Evolutionary conservation across 192 early-diverging fungal species (phyloP).

Genomic region (Coemansia asiatica): DNA sequence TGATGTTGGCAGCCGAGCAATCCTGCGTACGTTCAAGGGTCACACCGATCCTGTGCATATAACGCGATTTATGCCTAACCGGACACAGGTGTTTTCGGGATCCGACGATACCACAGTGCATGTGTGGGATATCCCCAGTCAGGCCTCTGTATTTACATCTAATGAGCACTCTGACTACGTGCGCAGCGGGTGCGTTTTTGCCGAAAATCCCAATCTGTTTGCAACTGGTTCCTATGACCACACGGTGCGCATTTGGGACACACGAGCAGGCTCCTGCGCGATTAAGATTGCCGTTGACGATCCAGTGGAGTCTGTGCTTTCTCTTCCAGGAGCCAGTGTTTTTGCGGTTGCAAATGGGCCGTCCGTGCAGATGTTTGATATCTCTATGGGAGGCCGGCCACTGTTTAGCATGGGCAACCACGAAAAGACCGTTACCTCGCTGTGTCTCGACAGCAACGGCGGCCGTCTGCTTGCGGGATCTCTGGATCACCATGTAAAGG

Average conservation of each 20-base stretch:
- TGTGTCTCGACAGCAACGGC: slow-evolving; percentile 78
- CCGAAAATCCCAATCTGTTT: slow-evolving; percentile 78
- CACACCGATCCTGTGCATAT: slow-evolving; percentile 76
- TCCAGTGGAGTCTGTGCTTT: slow-evolving; percentile 86
- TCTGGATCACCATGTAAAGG: slow-evolving; percentile 95
- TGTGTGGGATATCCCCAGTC: slow-evolving; percentile 92
- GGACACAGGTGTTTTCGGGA: slow-evolving; percentile 78
- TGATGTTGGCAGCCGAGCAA: slow-evolving; percentile 64
- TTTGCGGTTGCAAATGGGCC: slow-evolving; percentile 71
- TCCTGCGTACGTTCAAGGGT: slow-evolving; percentile 66
- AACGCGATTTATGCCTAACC: slow-evolving; percentile 76
- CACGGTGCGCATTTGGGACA: slow-evolving; percentile 90
- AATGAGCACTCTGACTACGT: slow-evolving; percentile 91
- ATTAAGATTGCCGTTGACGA: slow-evolving; percentile 78
- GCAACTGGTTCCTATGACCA: slow-evolving; percentile 94
- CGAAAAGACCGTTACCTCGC: slow-evolving; percentile 92
- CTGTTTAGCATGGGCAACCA: slow-evolving; percentile 83
- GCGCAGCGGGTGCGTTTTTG: slow-evolving; percentile 69
- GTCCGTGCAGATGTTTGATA: slow-evolving; percentile 84
- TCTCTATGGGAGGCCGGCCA: slow-evolving; percentile 75
- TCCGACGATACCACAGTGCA: slow-evolving; percentile 91
- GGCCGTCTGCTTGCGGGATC: slow-evolving; percentile 83
- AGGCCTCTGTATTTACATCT: slow-evolving; percentile 67
- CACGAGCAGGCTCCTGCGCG: slow-evolving; percentile 69
- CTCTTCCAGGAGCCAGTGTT: slow-evolving; percentile 80